Evolutionary conservation across 2,329 filamentous ascomycete genomes (phyloP), one percentile per base, ranked within the genome.

Genomic region (Aureobasidium sp.): DNA sequence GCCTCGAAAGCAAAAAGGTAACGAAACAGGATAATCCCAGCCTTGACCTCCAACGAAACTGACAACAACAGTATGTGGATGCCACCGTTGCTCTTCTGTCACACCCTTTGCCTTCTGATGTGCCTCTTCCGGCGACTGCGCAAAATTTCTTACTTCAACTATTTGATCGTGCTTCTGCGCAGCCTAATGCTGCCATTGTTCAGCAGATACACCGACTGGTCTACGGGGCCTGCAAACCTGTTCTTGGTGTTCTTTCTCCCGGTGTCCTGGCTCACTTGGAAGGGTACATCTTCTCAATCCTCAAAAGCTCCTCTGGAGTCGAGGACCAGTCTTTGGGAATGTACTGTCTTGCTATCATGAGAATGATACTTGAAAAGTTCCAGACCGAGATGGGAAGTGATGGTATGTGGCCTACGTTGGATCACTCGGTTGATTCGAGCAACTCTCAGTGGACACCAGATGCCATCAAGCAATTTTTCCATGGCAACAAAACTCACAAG

Each of bases 301-400:
- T 70, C 2, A 59, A 61, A 19, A 63, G 60, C 25, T 40, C 50
- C 16, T 54, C 53, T 27, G 53, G 35, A 19, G 47, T 57, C 25
- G 60, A 61, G 30, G 63, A 68, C 34, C 61, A 66, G 24, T 62
- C 62, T 38, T 53, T 68, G 7, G 63, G 60, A 11, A 57, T 71
- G 8, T 62, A 67, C 47, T 70, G 68, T 54, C 57, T 71, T 14
- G 63, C 64, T 0, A 67, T 70, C 55, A 68, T 70, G 62, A 63
- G 64, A 16, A 57, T 60, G 8, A 60, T 67, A 24, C 50, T 58
- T 4, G 40, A 53, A 6, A 45, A 48, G 32, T 32, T 49, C 12
- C 32, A 39, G 38, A 52, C 48, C 6, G 48, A 42, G 7, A 22
- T 52, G 6, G 48, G 37, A 8, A 52, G 30, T 11, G 48, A 52